Percentiles rank a stretch among this genome's conserved stretches.
Evolutionary conservation across 225 moss, liverwort and hornwort species (phyloP).

Genomic region (Pleurozium schreberi): DNA sequence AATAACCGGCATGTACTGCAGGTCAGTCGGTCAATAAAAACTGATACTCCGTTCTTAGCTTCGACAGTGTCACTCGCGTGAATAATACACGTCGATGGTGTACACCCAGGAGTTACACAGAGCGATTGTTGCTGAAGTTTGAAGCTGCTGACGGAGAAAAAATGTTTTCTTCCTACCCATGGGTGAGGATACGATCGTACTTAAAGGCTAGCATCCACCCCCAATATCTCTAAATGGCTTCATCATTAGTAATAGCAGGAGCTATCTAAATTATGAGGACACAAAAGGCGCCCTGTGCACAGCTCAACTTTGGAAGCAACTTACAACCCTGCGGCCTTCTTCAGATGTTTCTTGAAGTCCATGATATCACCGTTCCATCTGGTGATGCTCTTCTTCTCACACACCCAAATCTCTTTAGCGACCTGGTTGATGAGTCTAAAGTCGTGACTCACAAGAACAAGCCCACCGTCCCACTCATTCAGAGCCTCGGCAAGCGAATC

Average conservation of each 20-base stretch:
- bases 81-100: constrained; percentile 9
- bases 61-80: not conserved
- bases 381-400: constrained; percentile 71
- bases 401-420: constrained; percentile 91
- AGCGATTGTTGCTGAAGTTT: not conserved
- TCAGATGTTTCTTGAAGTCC: constrained; percentile 85
- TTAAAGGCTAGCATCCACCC: not conserved
- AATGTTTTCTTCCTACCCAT: not conserved
- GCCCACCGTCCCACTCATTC: constrained; percentile 89
- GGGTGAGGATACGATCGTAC: constrained; percentile 1
- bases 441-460: constrained; percentile 87
- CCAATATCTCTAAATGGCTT: constrained; percentile 4
- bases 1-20: not conserved
- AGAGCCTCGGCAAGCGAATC: constrained; percentile 82
- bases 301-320: not conserved
- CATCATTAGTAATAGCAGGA: not conserved
- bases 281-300: not conserved
- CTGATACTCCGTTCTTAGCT: not conserved
- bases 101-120: not conserved
- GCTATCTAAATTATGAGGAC: constrained; percentile 4
- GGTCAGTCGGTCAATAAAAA: not conserved
- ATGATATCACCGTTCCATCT: constrained; percentile 91
- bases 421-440: constrained; percentile 94
- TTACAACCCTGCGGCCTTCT: constrained; percentile 81
- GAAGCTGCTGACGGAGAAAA: constrained; percentile 7